Evolutionary conservation across 352 stramenopile species (phyloP).

Genomic region (Globisporangium carolinianum): DNA sequence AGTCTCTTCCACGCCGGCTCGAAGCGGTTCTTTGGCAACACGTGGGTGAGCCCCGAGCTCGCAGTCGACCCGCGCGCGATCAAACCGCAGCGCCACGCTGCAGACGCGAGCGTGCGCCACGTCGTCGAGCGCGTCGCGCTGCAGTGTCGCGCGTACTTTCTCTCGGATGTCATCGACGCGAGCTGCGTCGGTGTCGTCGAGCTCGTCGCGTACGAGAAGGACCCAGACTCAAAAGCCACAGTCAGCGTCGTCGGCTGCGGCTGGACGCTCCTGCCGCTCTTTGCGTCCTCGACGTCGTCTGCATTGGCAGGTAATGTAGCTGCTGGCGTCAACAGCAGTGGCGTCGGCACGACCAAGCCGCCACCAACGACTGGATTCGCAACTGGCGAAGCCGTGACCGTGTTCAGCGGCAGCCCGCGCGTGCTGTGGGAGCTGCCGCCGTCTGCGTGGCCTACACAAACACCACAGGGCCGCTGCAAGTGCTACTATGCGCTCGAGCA

Average conservation of each 20-base stretch:
- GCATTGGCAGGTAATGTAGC: too few relatives aligned
- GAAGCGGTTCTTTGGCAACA: conserved; percentile 91
- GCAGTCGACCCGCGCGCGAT: conserved; percentile 40
- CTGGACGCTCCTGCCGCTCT: conserved; percentile 90
- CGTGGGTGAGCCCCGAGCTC: conserved; percentile 78
- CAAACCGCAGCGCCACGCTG: conserved; percentile 36
- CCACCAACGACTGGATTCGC: conserved; percentile 16
- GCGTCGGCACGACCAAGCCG: conserved; percentile 10
- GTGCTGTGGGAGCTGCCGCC: conserved; percentile 57
- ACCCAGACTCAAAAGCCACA: conserved; percentile 65
- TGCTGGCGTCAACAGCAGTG: too few relatives aligned
- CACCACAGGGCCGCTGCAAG: conserved; percentile 50
- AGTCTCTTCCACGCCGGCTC: conserved; percentile 84
- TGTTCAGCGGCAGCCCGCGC: conserved; percentile 71
- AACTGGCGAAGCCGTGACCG: conserved; percentile 41
- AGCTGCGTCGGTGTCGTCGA: conserved; percentile 91
- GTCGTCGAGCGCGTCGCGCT: conserved; percentile 43
- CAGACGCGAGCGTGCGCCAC: conserved; percentile 38
- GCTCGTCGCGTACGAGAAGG: conserved; percentile 87
- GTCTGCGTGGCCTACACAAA: conserved; percentile 42
- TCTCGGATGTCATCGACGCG: conserved; percentile 80
- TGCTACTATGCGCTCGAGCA: conserved; percentile 58
- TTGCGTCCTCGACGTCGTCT: conserved; percentile 25
- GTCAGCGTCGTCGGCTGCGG: conserved; percentile 81
- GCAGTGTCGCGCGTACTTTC: conserved; percentile 80